Evolutionary conservation across 2,329 filamentous ascomycete species (phyloP).

Genomic region (Sporothrix pallida): DNA sequence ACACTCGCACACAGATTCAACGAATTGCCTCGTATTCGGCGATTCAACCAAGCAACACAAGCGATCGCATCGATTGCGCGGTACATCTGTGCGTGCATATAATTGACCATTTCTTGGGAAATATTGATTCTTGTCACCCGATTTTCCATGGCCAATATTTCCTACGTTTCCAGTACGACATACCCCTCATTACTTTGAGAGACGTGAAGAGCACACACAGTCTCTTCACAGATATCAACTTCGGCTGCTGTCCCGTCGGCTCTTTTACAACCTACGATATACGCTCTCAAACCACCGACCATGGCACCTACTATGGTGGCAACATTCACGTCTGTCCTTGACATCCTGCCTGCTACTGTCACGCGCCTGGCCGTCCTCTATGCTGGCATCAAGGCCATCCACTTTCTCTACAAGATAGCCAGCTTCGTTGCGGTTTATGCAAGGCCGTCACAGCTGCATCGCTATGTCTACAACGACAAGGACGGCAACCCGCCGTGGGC

Average conservation of each 20-base stretch:
- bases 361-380: not conserved
- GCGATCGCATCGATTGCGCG: not conserved
- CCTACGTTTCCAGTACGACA: too few relatives aligned
- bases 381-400: not conserved
- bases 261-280: too few relatives aligned
- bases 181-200: too few relatives aligned
- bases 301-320: not conserved
- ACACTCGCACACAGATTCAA: not conserved
- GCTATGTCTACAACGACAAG: constrained; percentile 49
- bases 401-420: not conserved
- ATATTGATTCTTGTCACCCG: too few relatives aligned
- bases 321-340: not conserved
- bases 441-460: constrained; percentile 29
- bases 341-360: not conserved
- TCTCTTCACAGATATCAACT: too few relatives aligned
- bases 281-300: too few relatives aligned
- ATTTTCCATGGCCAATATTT: too few relatives aligned
- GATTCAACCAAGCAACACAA: not conserved
- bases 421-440: constrained; percentile 24
- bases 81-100: not conserved
- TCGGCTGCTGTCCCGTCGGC: too few relatives aligned
- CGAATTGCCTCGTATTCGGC: not conserved
- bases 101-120: not conserved
- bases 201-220: too few relatives aligned
- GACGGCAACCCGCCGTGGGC: constrained; percentile 1